Evolutionary conservation across 257 asterid genomes (phyloP).

Genomic region (Linaria vulgaris): DNA sequence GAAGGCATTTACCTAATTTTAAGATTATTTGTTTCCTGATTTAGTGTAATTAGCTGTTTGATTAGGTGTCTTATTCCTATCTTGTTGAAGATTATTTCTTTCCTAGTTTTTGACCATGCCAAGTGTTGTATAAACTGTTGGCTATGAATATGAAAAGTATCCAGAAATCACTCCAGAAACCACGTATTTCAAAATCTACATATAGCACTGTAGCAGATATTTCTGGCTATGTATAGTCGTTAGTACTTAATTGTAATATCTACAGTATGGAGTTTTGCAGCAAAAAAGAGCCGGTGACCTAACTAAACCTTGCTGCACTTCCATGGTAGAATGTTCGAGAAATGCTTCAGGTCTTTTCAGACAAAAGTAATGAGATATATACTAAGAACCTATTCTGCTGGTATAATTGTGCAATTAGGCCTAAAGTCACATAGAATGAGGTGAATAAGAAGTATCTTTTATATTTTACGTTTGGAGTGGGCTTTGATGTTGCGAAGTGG

Average conservation of each 20-base stretch:
- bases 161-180: too few species aligned
- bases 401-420: constrained; percentile 1
- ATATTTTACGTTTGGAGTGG: constrained; percentile 1
- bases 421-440: constrained; percentile 1
- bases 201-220: too few species aligned
- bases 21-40: too few species aligned
- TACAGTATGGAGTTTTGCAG: not conserved
- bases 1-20: too few species aligned
- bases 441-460: constrained; percentile 10
- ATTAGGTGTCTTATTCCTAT: too few species aligned
- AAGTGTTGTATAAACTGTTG: too few species aligned
- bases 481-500: not conserved
- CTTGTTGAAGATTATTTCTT: too few species aligned
- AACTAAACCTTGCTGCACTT: too few species aligned
- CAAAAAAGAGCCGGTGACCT: not conserved
- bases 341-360: not conserved
- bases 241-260: constrained; percentile 10
- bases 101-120: too few species aligned
- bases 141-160: too few species aligned
- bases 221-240: constrained; percentile 4
- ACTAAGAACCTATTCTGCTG: constrained; percentile 16
- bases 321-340: not conserved
- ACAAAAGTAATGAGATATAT: constrained; percentile 4
- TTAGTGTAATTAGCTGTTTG: too few species aligned
- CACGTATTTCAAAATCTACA: too few species aligned